These are phyloP conservation scores for Syzygium jambos DNA, from an alignment of 345 rosid species.

Conservation along the genomic window DNA sequence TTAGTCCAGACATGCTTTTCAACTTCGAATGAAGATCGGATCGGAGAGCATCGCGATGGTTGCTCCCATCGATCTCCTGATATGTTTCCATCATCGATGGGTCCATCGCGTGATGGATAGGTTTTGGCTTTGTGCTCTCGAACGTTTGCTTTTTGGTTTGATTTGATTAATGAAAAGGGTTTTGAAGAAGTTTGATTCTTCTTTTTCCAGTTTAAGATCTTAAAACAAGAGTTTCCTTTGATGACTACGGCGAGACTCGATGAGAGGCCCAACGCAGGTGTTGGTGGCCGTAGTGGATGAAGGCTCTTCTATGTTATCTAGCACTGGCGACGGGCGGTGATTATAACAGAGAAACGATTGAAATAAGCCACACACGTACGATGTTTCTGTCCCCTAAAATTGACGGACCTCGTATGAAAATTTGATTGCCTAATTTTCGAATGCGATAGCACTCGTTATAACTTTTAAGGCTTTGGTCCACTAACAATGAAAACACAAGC, in stretches of 20 bases:
- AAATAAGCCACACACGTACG: background rate
- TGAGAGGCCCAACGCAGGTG: background rate
- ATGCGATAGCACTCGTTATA: background rate
- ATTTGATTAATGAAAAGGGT: background rate
- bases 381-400: background rate
- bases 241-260: background rate
- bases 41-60: background rate
- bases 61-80: background rate
- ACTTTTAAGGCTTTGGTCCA: background rate
- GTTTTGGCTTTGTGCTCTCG: background rate
- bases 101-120: background rate
- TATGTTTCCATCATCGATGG: background rate
- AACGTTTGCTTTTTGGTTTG: background rate
- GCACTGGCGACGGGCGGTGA: background rate
- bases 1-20: background rate
- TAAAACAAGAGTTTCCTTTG: background rate
- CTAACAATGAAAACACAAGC: background rate
- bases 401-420: background rate
- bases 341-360: background rate
- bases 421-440: background rate
- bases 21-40: background rate
- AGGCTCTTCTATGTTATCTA: background rate
- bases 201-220: background rate
- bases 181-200: background rate
- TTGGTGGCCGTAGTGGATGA: background rate